Base-by-base conservation (phyloP, 306 rosid genomes). In the Prunus dulcis region DNA sequence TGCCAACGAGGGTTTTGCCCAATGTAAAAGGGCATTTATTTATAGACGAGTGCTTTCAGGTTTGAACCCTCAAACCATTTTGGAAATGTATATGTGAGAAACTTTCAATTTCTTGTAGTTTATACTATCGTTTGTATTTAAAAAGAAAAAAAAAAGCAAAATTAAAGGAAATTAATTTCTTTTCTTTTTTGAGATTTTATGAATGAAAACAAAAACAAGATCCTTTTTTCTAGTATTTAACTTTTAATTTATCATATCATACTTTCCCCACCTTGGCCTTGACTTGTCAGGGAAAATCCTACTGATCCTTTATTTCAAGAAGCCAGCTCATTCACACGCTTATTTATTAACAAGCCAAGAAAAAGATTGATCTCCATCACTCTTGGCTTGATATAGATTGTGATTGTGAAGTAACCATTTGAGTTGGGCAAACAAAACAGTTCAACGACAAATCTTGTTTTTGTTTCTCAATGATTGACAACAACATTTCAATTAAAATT, bases 61-160 rank as follows among this genome's bases (percentile, higher is more conserved):
- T 34, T 34, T 34, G 8, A 34, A 34, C 8, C 0, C 6, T 0
- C 41, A 1, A 5, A 34, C 0, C 0, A 34, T 34, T 0, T 34
- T 34, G 41, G 1, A 1, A 34, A 2, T 34, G 2, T 34, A 34
- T 34, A 1, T 34, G 2, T 6, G 41, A 34, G 8, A 34, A 34
- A 34, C 0, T 0, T 0, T 34, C 2, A 6, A 1, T 0, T 1
- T 8, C 8, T 34, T 5, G 0, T 34, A 34, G 2, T 1, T 34
- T 34, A 34, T 0, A 34, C 1, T 34, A 6, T 34, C 2, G 8
- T 0, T 34, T 34, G 1, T 34, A 5, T 32, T 4, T 27, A 27
- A 27, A 27, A 27, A 2, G 0, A 28, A 28, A 22, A 3, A 30
- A 4, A 30, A 4, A 4, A 72, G 17, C 28, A 45, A 18, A 14